Base-by-base conservation (phyloP, 495 filamentous ascomycete species). In the Choiromyces venosus region DNA sequence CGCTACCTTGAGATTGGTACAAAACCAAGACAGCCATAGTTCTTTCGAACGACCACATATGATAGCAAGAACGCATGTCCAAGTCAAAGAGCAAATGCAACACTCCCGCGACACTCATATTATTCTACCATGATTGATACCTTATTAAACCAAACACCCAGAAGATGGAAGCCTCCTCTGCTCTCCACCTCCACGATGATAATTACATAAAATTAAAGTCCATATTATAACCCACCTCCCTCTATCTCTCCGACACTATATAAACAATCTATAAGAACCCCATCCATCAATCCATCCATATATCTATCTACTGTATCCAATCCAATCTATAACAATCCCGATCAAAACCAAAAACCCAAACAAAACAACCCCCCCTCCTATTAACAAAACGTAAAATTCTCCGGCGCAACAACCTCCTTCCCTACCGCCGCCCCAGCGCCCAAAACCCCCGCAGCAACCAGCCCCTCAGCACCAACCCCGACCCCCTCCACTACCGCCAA, bases 401-500 rank as follows among this genome's bases (percentile, higher is more conserved):
- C 73, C 61, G 73, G 90, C 56, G 93, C 92, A 19, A 94, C 94
- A 87, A 97, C 91, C 91, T 97, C 94, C 81, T 93, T 90, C 10
- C 92, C 94, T 80, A 98, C 97, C 77, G 95, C 94, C 66, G 97
- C 95, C 78, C 98, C 92, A 18, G 90, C 95, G 29, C 98, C 86
- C 79, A 99, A 86, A 70, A 95, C 91, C 61, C 92, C 95, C 61
- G 93, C 92, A 19, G 94, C 94, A 87, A 97, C 91, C 91, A 97
- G 94, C 81, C 93, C 90, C 83, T 97, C 92, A 86, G 98, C 92
- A 10, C 92, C 94, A 80, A 99, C 97, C 77, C 96, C 94, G 67
- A 97, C 95, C 78, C 95, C 95, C 83, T 99, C 95, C 73, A 99
- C 97, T 61, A 98, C 92, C 16, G 91, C 95, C 33, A 99, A 86